Base-by-base conservation (phyloP, 495 filamentous ascomycete genomes). In the Hypoxylon intermedium region DNA sequence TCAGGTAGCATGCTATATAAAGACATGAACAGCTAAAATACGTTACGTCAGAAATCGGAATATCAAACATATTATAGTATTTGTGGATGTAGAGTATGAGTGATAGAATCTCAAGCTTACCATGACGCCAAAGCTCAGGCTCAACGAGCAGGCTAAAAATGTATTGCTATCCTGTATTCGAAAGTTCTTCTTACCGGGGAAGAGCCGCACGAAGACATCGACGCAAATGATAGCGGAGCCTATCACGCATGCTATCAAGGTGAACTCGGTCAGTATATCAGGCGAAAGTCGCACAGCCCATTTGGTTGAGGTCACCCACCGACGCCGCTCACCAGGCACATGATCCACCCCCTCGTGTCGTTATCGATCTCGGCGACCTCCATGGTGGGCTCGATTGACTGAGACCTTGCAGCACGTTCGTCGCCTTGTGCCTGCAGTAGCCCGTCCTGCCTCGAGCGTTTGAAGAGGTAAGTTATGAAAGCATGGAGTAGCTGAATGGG, bases 111-210 rank as follows among this genome's bases (percentile, higher is more conserved):
- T n/a, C n/a, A n/a, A n/a, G n/a, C 84, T 49, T 73, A 97, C 92
- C 93, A 98, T 95, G n/a, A 98, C 94, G 24, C 94, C 94, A 42
- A 96, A 96, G 72, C 92, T 96, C 44, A 98, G 75, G 75, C 92
- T 96, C 57, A 98, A 76, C 2, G 93, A 96, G 16, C 87, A 86
- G 0, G 93, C 91, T 12, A 97, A 80, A 73, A 98, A 98, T 16
- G 79, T 79, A 75, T 88, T 92, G 72, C 89, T 96, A 64, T 93
- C 89, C 65, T 93, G 87, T 65, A 98, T 96, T 65, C 86, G 85
- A 67, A 97, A 98, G 69, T 85, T 77, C 65, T 81, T 85, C 71
- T 87, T 83, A 44, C 85, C 81, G 3, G 90, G 89, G 53, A 96
- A 74, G 16, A 77, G 78, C 51, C 84, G 89, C 33, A 96, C 74